Evolutionary conservation across 768 basidiomycete genomes (phyloP).

Genomic region (Trametes maxima): DNA sequence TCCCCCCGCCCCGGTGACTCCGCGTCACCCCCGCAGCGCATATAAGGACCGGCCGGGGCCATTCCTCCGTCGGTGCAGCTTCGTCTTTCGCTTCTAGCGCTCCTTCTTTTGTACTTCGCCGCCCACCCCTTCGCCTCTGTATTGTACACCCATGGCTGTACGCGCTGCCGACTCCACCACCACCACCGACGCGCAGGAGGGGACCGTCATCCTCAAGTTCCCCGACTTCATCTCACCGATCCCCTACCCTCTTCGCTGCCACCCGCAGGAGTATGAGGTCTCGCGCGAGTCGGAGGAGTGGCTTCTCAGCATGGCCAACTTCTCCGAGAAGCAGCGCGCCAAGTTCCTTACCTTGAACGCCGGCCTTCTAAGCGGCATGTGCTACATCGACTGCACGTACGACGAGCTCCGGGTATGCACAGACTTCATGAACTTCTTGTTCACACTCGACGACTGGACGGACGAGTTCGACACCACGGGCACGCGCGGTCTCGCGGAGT

Average conservation of each 20-base stretch:
- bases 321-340: conserved; percentile 33
- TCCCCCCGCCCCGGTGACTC: conserved; percentile 18
- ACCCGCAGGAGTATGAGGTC: conserved; percentile 37
- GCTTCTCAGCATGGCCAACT: conserved; percentile 36
- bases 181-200: conserved; percentile 10
- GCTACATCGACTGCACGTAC: conserved; percentile 58
- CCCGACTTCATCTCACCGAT: conserved; percentile 47
- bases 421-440: conserved; percentile 61
- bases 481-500: conserved; percentile 26
- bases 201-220: conserved; percentile 32
- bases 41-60: conserved; percentile 17
- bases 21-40: conserved; percentile 21
- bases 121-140: conserved; percentile 3
- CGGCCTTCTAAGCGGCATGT: conserved; percentile 66
- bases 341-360: conserved; percentile 59
- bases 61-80: conserved; percentile 5
- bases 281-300: conserved; percentile 42
- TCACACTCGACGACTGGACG: conserved; percentile 46
- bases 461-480: conserved; percentile 35
- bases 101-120: conserved; percentile 12
- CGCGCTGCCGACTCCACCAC: conserved; percentile 8
- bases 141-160: conserved; percentile 22
- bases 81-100: conserved; percentile 17
- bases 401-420: conserved; percentile 64
- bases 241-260: conserved; percentile 39